Evolutionary conservation across 2,329 filamentous ascomycete genomes (phyloP).

Genomic region (Alternaria sp.): DNA sequence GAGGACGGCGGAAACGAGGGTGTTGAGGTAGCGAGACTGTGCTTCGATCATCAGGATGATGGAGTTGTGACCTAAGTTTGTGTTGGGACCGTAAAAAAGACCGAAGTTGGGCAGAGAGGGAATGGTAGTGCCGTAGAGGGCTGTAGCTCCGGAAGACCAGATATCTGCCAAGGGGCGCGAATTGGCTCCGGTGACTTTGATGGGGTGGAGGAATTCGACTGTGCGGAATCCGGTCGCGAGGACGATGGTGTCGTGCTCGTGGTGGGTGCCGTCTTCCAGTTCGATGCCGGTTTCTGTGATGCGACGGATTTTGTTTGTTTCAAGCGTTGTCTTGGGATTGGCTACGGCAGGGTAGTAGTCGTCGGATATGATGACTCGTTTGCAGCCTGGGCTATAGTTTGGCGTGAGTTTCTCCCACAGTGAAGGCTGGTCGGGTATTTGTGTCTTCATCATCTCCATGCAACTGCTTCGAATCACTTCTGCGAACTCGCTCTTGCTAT

Average conservation of each 20-base stretch:
- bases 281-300: slow-evolving; percentile 58
- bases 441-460: slow-evolving; percentile 50
- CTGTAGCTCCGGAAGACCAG: slow-evolving; percentile 60
- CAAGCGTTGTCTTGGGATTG: slow-evolving; percentile 56
- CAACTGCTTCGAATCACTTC: slow-evolving; percentile 49
- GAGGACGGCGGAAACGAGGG: slow-evolving; percentile 57
- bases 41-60: slow-evolving; percentile 69
- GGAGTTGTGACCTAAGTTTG: slow-evolving; percentile 60
- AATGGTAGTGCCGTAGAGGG: slow-evolving; percentile 60
- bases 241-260: slow-evolving; percentile 62
- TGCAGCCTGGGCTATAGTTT: slow-evolving; percentile 62
- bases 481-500: slow-evolving; percentile 50
- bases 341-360: slow-evolving; percentile 62
- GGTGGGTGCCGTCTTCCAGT: slow-evolving; percentile 49
- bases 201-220: slow-evolving; percentile 65
- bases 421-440: slow-evolving; percentile 57
- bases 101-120: slow-evolving; percentile 62
- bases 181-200: slow-evolving; percentile 57
- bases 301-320: slow-evolving; percentile 56
- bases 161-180: slow-evolving; percentile 54
- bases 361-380: slow-evolving; percentile 61
- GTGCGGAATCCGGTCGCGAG: slow-evolving; percentile 66
- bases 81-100: slow-evolving; percentile 66
- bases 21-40: slow-evolving; percentile 61
- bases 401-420: slow-evolving; percentile 62